Conservation (phyloP, 306 rosid species). For the Erythrophleum fordii region DNA sequence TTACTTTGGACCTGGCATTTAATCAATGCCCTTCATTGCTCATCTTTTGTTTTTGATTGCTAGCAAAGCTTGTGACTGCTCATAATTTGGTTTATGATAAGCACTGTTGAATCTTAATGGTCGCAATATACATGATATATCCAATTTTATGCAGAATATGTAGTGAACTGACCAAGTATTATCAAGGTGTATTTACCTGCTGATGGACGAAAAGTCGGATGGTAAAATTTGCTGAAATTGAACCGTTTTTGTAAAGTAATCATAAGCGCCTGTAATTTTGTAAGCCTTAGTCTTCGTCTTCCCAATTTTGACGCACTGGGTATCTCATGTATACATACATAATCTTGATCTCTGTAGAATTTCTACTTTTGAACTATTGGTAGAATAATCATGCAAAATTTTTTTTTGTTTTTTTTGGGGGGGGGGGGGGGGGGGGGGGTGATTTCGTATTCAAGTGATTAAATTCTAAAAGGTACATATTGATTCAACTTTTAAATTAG, state of each 20-base stretch:
- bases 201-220: conserved; percentile 53
- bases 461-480: not conserved
- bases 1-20: not conserved
- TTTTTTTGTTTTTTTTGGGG: not conserved
- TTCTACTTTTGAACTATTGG: conserved; percentile 6
- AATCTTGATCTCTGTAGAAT: conserved; percentile 22
- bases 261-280: conserved; percentile 45
- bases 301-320: conserved; percentile 53
- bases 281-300: conserved; percentile 40
- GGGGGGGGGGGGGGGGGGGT: not conserved
- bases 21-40: not conserved
- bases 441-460: not conserved
- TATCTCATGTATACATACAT: conserved; percentile 52
- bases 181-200: conserved; percentile 77
- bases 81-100: not conserved
- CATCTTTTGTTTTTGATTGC: not conserved
- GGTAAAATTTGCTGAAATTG: conserved; percentile 60
- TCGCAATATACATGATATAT: conserved; percentile 23
- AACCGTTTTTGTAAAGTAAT: conserved; percentile 56
- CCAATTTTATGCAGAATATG: conserved; percentile 65
- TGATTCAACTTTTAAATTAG: no score
- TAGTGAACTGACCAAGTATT: conserved; percentile 62
- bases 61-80: not conserved
- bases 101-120: conserved; percentile 1
- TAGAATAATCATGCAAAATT: not conserved